phyloP scores from a whole-genome alignment of 495 filamentous ascomycete genomes.

The Penicillium alfredii region DNA sequence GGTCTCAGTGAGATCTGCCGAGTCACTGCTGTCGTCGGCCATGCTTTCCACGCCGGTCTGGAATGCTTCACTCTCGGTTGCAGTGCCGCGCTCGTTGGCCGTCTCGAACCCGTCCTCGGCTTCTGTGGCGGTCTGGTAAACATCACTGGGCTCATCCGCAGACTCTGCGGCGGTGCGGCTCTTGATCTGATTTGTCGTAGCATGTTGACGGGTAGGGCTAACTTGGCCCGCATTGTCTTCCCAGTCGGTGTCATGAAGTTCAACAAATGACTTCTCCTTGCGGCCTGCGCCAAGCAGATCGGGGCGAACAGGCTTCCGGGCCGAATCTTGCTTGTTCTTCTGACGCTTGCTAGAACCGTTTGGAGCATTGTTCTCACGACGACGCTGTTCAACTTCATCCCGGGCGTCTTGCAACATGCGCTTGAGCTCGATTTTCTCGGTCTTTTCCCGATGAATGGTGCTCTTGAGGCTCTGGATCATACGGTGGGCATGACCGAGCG shows the following conservation, averaged over 20 bases:
- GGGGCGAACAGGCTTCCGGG: conserved; percentile 69
- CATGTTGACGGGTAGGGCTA: conserved; percentile 40
- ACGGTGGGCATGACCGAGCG: conserved; percentile 85
- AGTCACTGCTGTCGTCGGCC: conserved; percentile 64
- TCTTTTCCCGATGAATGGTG: conserved; percentile 94
- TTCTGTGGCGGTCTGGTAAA: conserved; percentile 82
- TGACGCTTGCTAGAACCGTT: conserved; percentile 54
- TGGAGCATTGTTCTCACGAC: conserved; percentile 50
- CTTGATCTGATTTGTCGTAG: conserved; percentile 13
- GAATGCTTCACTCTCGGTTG: conserved; percentile 86
- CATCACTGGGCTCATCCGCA: conserved; percentile 50
- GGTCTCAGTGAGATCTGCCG: conserved; percentile 79
- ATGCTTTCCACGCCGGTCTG: conserved; percentile 82
- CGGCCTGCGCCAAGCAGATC: conserved; percentile 73
- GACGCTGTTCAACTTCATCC: conserved; percentile 79
- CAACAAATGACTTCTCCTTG: conserved; percentile 66
- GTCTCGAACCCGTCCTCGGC: conserved; percentile 78
- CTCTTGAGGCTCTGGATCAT: conserved; percentile 93
- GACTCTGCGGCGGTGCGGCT: conserved; percentile 20
- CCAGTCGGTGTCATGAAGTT: conserved; percentile 77
- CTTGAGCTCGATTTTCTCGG: conserved; percentile 91
- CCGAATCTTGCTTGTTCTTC: conserved; percentile 62
- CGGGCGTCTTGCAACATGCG: conserved; percentile 93
- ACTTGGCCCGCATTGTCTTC: conserved; percentile 63
- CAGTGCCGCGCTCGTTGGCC: conserved; percentile 69